These are phyloP conservation scores for Nicotiana knightiana DNA, from an alignment of 257 asterid genomes.

Conservation along the genomic window DNA sequence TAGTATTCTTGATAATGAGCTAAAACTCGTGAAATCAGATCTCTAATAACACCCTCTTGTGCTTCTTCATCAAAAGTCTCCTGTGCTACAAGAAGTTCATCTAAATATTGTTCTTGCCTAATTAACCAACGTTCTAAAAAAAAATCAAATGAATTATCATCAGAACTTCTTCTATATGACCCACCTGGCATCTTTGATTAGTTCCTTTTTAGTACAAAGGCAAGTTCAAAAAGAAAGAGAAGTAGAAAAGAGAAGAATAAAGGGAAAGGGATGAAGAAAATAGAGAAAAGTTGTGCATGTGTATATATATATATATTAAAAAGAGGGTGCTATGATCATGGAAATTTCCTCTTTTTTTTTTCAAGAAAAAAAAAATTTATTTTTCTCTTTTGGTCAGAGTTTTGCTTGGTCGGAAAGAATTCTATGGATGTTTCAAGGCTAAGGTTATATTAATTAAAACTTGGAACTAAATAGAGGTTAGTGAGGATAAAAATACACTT, in stretches of 20 bases:
- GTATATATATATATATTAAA: not conserved
- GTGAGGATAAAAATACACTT: not conserved
- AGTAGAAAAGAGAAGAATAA: no score
- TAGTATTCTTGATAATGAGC: constrained; percentile 45
- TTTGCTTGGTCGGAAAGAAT: constrained; percentile 10
- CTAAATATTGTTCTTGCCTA: constrained; percentile 21
- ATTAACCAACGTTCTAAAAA: constrained; percentile 35
- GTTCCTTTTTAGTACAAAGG: not conserved
- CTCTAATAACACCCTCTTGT: constrained; percentile 3
- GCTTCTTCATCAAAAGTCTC: constrained; percentile 7
- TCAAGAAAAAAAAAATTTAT: no score
- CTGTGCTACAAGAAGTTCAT: constrained; percentile 22
- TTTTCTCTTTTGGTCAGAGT: not conserved
- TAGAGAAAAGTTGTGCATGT: not conserved
- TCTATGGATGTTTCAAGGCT: not conserved
- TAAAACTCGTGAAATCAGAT: constrained; percentile 27
- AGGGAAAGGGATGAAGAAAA: no score
- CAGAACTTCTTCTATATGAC: not conserved
- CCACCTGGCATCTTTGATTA: constrained; percentile 14
- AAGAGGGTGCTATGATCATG: not conserved
- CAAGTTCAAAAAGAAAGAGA: not conserved
- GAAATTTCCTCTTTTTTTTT: not conserved
- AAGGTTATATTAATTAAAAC: not conserved
- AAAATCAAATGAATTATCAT: constrained; percentile 8
- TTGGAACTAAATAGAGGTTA: not conserved